Conservation (phyloP, 257 asterid genomes). For the Solanum neorickii region DNA sequence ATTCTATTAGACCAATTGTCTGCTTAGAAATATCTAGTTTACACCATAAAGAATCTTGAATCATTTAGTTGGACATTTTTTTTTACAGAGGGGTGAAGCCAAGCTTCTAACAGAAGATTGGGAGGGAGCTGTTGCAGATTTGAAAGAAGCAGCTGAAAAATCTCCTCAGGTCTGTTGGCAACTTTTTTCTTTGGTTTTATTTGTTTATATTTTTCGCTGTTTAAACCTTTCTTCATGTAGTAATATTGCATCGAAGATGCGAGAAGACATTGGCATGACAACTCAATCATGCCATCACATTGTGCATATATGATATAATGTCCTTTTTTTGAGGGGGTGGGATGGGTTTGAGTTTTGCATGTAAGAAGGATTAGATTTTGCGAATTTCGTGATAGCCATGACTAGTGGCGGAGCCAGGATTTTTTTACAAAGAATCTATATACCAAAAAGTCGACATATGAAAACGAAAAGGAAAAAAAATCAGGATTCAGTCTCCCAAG, state of each 20-base stretch:
- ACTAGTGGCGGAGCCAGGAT: not conserved
- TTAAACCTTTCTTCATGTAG: not conserved
- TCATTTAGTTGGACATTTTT: not conserved
- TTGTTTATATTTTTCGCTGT: not conserved
- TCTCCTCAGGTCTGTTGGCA: constrained; percentile 67
- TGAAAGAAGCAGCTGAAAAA: constrained; percentile 82
- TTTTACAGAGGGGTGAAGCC: constrained; percentile 79
- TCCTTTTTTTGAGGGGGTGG: not conserved
- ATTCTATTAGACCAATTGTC: not conserved
- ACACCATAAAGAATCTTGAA: not conserved
- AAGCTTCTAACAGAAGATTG: constrained; percentile 83
- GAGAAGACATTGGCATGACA: not conserved
- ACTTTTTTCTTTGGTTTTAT: not conserved
- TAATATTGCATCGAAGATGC: not conserved
- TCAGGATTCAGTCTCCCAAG: too few relatives aligned
- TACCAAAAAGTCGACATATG: too few relatives aligned
- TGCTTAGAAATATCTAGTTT: not conserved
- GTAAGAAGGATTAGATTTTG: not conserved
- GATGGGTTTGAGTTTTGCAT: not conserved
- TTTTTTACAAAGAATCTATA: too few relatives aligned
- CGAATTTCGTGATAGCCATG: not conserved
- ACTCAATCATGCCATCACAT: not conserved
- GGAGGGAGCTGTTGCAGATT: constrained; percentile 93
- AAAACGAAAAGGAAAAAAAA: too few relatives aligned
- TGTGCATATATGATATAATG: not conserved